phyloP scores from a whole-genome alignment of 2,329 filamentous ascomycete genomes.

The Penicillium sp. region DNA sequence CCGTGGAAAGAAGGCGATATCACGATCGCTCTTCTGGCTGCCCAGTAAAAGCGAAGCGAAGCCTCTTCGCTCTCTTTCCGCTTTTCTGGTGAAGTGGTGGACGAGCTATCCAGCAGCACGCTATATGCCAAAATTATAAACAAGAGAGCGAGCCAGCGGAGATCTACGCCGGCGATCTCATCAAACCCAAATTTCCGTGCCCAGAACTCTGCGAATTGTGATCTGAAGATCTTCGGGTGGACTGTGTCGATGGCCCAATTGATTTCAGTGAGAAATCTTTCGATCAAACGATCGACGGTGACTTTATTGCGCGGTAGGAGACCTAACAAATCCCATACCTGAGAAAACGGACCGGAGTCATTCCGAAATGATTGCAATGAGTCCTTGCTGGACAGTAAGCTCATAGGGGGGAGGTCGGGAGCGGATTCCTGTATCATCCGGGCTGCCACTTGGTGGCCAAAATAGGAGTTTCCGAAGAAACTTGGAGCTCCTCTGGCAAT shows the following conservation, averaged over 20 bases:
- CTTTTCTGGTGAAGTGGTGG: slow-evolving; percentile 33
- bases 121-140: slow-evolving; percentile 47
- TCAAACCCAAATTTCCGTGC: slow-evolving; percentile 43
- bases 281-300: slow-evolving; percentile 39
- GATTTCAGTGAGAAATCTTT: slow-evolving; percentile 39
- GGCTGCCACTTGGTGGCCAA: slow-evolving; percentile 36
- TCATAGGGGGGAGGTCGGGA: slow-evolving; percentile 26
- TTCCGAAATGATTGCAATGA: slow-evolving; percentile 25
- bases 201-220: slow-evolving; percentile 44
- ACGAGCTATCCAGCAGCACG: slow-evolving; percentile 39
- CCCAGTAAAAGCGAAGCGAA: slow-evolving; percentile 47
- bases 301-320: slow-evolving; percentile 41
- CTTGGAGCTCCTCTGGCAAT: slow-evolving; percentile 34
- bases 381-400: slow-evolving; percentile 21
- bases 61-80: slow-evolving; percentile 42
- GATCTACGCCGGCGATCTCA: slow-evolving; percentile 43
- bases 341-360: slow-evolving; percentile 35
- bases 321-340: slow-evolving; percentile 47
- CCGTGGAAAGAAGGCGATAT: slow-evolving; percentile 47
- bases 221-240: slow-evolving; percentile 36
- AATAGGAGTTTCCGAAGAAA: slow-evolving; percentile 36
- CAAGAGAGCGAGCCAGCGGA: slow-evolving; percentile 46
- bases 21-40: slow-evolving; percentile 41
- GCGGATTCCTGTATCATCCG: slow-evolving; percentile 34
- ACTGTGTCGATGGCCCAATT: slow-evolving; percentile 43